Evolutionary conservation across 2,329 filamentous ascomycete genomes (phyloP).

Genomic region (Phyllosticta paracitricarpa): DNA sequence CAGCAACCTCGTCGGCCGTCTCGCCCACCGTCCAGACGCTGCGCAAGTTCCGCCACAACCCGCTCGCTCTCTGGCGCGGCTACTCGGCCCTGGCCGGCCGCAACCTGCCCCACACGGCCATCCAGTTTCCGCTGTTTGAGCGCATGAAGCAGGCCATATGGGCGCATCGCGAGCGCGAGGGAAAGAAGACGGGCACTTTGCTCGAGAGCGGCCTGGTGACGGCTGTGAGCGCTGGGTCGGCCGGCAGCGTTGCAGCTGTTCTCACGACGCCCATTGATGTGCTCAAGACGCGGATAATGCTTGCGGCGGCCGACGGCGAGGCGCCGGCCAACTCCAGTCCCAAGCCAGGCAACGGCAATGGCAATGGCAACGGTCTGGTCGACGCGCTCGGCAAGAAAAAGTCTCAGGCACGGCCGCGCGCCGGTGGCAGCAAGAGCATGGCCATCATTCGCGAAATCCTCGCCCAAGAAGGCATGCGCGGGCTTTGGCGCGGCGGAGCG

Average conservation of each 20-base stretch:
- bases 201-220: conserved; percentile 62
- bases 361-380: conserved; percentile 3
- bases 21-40: conserved; percentile 49
- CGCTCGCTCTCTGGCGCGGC: conserved; percentile 51
- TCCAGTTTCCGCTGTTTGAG: conserved; percentile 86
- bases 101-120: conserved; percentile 77
- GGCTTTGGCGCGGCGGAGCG: conserved; percentile 66
- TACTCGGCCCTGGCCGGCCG: conserved; percentile 73
- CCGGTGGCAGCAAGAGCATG: conserved; percentile 26
- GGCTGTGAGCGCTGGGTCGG: conserved; percentile 60
- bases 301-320: conserved; percentile 36
- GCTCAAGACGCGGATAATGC: conserved; percentile 83
- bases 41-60: conserved; percentile 45
- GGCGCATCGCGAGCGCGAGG: conserved; percentile 31
- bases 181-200: conserved; percentile 34
- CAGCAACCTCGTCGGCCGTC: conserved; percentile 31
- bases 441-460: conserved; percentile 57
- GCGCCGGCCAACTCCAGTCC: conserved; percentile 2
- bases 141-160: conserved; percentile 48
- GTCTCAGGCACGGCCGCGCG: conserved; percentile 16
- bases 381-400: conserved; percentile 6
- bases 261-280: conserved; percentile 87
- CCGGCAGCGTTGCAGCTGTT: conserved; percentile 65
- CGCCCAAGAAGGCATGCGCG: conserved; percentile 55
- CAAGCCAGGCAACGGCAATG: conserved; percentile 16